Base-by-base conservation (phyloP, 2,329 filamentous ascomycete genomes). In the Coniochaeta hoffmannii region DNA sequence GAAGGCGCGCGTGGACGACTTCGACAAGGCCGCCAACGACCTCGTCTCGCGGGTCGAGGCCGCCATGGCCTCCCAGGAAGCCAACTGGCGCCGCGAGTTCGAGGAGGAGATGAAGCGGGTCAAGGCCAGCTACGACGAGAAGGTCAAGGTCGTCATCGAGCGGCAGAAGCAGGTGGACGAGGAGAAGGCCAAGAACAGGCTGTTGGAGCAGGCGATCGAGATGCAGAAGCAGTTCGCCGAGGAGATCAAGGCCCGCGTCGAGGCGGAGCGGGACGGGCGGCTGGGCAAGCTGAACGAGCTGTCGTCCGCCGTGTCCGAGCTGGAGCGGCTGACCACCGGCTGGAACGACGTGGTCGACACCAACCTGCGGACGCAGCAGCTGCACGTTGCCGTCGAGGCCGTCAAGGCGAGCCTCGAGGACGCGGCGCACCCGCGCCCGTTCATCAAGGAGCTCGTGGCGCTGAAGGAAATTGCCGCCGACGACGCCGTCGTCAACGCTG, bases 311-410 rank as follows among this genome's bases (percentile, higher is more conserved):
- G 89, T 99, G 17, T 78, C 80, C 36, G 89, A 95, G 64, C 84
- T 99, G 12, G 92, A 97, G 75, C 86, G 86, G 71, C 82, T 99
- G 55, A 95, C 92, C 1, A 82, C 83, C 1, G 87, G 90, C 61
- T 97, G 91, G 91, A 95, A 93, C 72, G 83, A 86, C 38, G 90
- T 97, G 35, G 85, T 99, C 22, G 91, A 97, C 68, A 79, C 83
- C 58, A 97, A 94, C 73, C 82, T 97, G 60, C 88, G 89, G 72
- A 97, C 94, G 0, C 94, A 99, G 73, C 92, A 97, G 74, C 85
- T 99, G 28, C 90, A 97, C 68, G 90, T 99, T 34, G 94, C 94
- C 19, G 88, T 97, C 30, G 94, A 99, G 69, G 90, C 93, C 36
- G 91, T 97, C 53, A 88, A 90, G 62, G 85, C 89, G 56, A 90